These are phyloP conservation scores for Beauveria caledonica DNA, from an alignment of 2,329 filamentous ascomycete genomes.

Conservation along the genomic window DNA sequence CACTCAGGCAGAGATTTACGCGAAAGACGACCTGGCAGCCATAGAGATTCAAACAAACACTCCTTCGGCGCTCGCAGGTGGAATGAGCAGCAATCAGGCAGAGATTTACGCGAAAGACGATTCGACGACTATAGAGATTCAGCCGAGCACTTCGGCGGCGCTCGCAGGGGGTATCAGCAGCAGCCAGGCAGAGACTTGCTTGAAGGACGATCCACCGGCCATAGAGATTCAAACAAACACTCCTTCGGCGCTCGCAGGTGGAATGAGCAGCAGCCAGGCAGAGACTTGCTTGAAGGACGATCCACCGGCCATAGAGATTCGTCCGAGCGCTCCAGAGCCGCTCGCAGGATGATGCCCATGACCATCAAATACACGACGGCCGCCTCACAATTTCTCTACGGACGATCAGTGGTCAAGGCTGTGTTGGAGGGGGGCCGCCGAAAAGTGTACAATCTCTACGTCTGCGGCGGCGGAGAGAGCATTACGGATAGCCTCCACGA, in stretches of 20 bases:
- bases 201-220: too few relatives aligned
- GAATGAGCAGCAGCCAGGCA: neutral
- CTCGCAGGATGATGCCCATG: constrained; percentile 26
- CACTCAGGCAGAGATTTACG: neutral
- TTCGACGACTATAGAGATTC: too few relatives aligned
- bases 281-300: neutral
- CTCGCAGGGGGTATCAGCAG: too few relatives aligned
- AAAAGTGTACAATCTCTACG: constrained; percentile 76
- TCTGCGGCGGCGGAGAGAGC: constrained; percentile 51
- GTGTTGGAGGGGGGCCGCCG: constrained; percentile 61
- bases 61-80: too few relatives aligned
- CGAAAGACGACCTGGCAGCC: too few relatives aligned
- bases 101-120: neutral
- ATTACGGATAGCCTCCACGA: constrained; percentile 42
- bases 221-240: too few relatives aligned
- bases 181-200: too few relatives aligned
- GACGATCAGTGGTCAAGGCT: constrained; percentile 69
- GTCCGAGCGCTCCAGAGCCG: neutral
- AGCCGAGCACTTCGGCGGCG: too few relatives aligned
- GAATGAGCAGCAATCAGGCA: neutral
- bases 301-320: neutral
- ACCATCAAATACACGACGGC: constrained; percentile 61
- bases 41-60: too few relatives aligned
- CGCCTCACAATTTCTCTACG: constrained; percentile 87
- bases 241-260: too few relatives aligned